A percentile compares a stretch with the other conserved stretches of the same genome.
These are phyloP conservation scores for Phytophthora boehmeriae DNA, from an alignment of 352 stramenopile species.

Conservation along the genomic window DNA sequence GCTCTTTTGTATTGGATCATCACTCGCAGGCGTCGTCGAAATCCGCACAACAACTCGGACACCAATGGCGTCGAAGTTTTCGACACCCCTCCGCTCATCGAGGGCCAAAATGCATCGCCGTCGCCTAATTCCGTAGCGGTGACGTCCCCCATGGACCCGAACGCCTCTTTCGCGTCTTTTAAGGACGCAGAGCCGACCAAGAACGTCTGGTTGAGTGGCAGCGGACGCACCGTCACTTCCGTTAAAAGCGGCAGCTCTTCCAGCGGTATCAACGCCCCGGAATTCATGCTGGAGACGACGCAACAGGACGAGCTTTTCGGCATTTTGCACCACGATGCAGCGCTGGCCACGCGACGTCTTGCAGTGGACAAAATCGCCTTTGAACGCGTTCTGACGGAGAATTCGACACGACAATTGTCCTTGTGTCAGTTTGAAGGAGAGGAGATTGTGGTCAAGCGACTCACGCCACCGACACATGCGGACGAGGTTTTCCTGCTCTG, in stretches of 20 bases:
- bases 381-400: slow-evolving; percentile 26
- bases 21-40: background rate
- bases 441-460: slow-evolving; percentile 44
- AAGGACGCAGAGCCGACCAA: slow-evolving; percentile 20
- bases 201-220: slow-evolving; percentile 34
- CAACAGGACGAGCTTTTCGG: slow-evolving; percentile 34
- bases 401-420: slow-evolving; percentile 24
- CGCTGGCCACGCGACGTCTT: slow-evolving; percentile 31
- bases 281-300: slow-evolving; percentile 24
- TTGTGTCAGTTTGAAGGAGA: slow-evolving; percentile 48
- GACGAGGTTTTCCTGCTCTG: slow-evolving; percentile 21
- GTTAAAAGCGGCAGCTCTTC: slow-evolving; percentile 12
- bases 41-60: slow-evolving; percentile 7
- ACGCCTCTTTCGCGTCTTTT: slow-evolving; percentile 28
- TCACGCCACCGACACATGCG: slow-evolving; percentile 14
- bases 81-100: slow-evolving; percentile 13
- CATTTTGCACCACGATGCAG: slow-evolving; percentile 30
- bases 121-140: slow-evolving; percentile 5
- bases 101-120: background rate
- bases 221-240: slow-evolving; percentile 29
- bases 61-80: slow-evolving; percentile 8
- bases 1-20: slow-evolving; percentile 18
- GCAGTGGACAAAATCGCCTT: slow-evolving; percentile 52
- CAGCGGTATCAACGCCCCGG: slow-evolving; percentile 15
- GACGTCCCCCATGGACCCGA: slow-evolving; percentile 28